Evolutionary conservation across 208 protist species (phyloP).

Genomic region (Crithidia acanthocephali): DNA sequence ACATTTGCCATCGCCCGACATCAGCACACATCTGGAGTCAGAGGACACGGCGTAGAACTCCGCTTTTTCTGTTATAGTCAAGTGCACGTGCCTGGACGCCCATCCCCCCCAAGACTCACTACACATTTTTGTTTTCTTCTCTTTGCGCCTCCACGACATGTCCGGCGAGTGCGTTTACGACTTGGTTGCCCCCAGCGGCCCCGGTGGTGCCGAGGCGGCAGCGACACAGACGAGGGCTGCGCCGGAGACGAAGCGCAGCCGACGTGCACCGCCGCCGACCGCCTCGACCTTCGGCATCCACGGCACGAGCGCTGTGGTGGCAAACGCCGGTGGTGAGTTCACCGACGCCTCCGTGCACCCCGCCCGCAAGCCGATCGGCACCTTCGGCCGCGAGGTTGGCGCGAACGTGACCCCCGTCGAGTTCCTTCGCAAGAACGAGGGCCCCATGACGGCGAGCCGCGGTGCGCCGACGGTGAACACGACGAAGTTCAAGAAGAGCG

Average conservation of each 20-base stretch:
- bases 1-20: background rate
- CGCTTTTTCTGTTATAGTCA: background rate
- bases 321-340: conserved; percentile 78
- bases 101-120: too few relatives aligned
- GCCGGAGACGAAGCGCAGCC: conserved; percentile 37
- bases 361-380: conserved; percentile 76
- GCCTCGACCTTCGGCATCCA: conserved; percentile 90
- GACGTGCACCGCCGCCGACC: conserved; percentile 71
- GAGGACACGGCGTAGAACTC: background rate
- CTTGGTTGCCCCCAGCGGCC: conserved; percentile 56
- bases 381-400: conserved; percentile 78
- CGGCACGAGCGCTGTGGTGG: conserved; percentile 85
- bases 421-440: conserved; percentile 85
- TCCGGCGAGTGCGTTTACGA: conserved; percentile 90
- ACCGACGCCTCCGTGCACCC: conserved; percentile 83
- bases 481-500: conserved; percentile 76
- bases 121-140: too few relatives aligned
- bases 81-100: background rate
- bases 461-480: conserved; percentile 76
- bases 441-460: conserved; percentile 71
- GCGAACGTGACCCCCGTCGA: conserved; percentile 59
- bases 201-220: conserved; percentile 11
- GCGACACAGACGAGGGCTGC: conserved; percentile 2
- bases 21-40: background rate
- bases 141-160: conserved; percentile 37